Base-by-base conservation (phyloP, 352 stramenopile genomes). In the Globisporangium splendens region DNA sequence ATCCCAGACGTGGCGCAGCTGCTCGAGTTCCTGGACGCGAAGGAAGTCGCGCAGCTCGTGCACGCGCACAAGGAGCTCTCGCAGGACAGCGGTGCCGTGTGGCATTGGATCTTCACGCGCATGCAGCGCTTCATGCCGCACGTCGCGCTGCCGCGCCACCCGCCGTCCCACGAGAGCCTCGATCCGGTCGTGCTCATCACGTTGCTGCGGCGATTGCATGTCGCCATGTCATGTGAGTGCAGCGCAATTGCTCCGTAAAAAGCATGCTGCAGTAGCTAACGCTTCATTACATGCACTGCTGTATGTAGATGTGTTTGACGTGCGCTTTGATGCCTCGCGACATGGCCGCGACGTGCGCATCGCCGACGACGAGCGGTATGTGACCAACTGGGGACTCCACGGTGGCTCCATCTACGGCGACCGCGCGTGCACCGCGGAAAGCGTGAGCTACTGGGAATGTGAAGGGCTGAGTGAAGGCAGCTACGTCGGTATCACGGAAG, bases 361-460 rank as follows among this genome's bases (percentile, higher is more conserved):
- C 17, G 51, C 68, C 15, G 62, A 79, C 39, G 65, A 59, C 49
- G 68, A 79, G 8, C 55, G 56, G 21, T 79, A 69, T 48, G 48
- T 68, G 33, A 75, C 73, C 11, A 74, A 73, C 74, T 85, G 70
- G 66, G 75, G 63, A 22, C 63, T 61, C 50, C 65, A 61, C 38
- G 70, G 61, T 42, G 75, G 67, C 18, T 87, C 75, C 28, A 79
- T 84, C 44, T 72, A 86, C 18, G 80, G 75, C 1, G 67, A 88
- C 58, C 68, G 61, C n/a, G 35, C 49, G 6, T 90, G 79, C 66
- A 28, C 54, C 13, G 57, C 54, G 0, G 46, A 62, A 10, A 61
- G 68, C 1, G 77, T 83, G 53, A 90, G 77, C 65, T 90, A 90
- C 61, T 90, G 80, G 77, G 80, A 90, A 50, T 83, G 72, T 58